These are phyloP conservation scores for Podospora fimiseda DNA, from an alignment of 495 filamentous ascomycete genomes.

Conservation along the genomic window DNA sequence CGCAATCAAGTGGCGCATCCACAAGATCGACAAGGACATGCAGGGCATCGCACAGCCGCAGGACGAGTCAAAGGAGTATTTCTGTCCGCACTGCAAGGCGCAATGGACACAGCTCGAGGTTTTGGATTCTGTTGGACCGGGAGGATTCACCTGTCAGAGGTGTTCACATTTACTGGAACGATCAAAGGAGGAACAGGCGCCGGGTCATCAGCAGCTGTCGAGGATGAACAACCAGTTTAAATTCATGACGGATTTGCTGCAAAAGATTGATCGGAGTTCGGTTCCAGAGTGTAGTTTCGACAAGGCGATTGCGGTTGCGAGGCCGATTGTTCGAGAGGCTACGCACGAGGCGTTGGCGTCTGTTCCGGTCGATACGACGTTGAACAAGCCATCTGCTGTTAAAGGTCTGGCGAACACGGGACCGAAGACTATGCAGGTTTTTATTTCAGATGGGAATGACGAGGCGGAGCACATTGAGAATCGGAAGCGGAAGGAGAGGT, in stretches of 20 bases:
- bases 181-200: constrained; percentile 54
- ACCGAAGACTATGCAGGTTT: constrained; percentile 68
- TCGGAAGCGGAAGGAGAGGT: constrained; percentile 60
- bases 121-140: constrained; percentile 57
- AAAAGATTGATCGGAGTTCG: constrained; percentile 72
- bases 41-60: constrained; percentile 72
- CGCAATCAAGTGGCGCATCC: constrained; percentile 91
- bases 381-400: constrained; percentile 56
- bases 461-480: constrained; percentile 71
- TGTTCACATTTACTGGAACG: constrained; percentile 67
- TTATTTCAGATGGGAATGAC: constrained; percentile 65
- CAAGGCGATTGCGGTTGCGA: constrained; percentile 55
- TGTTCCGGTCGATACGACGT: constrained; percentile 39
- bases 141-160: constrained; percentile 77
- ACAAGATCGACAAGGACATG: constrained; percentile 74
- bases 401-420: constrained; percentile 62
- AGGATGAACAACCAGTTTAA: constrained; percentile 82
- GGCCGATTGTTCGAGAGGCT: constrained; percentile 54
- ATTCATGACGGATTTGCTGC: constrained; percentile 75
- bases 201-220: constrained; percentile 83
- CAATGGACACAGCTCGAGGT: constrained; percentile 87
- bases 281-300: constrained; percentile 89
- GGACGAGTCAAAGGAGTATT: constrained; percentile 84
- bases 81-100: constrained; percentile 69
- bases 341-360: constrained; percentile 54